Evolutionary conservation across 1,284 basidiomycete species (phyloP), one percentile per base, ranked within the genome.

Genomic region (Cryptococcus wingfieldii): DNA sequence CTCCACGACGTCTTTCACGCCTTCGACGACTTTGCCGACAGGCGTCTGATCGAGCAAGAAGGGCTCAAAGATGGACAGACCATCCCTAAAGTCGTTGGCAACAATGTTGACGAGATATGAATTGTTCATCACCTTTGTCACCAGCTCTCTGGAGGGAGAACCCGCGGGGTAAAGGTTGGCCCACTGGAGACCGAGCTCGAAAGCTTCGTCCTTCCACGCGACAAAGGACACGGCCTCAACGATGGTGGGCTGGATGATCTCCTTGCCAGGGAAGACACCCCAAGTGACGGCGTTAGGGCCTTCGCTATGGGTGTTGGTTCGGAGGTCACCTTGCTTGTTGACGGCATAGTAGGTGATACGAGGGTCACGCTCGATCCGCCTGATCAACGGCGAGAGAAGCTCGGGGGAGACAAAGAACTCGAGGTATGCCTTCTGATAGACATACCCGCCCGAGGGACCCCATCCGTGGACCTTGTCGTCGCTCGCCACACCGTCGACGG

Each of bases 361-460:
- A 55, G 84, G 83, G 70, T 98, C 90, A 43, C 85, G 83, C 74
- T 96, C 92, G 64, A 98, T 90, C 56, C 90, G 84, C 38, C 84
- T 81, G 56, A 98, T 83, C 46, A 98, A 83, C 47, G 86, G 78
- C 49, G 84, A 81, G 50, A 95, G 82, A 47, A 90, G 80, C 56
- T 83, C 78, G 1, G 90, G 87, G 39, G 83, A 82, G 27, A 91
- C 89, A 70, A 96, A 96, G 80, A 96, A 98, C 75, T 98, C 96
- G 55, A 99, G 84, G 78, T 99, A 99, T 5, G 95, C 94, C 83
- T 98, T 98, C 77, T 98, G 95, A 77, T 97, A 98, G 42, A 98
- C 87, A 70, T 91, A 98, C 1, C 95, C 95, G 23, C 78, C 75
- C 53, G 85, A 80, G 2, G 96, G 96, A 13, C 95, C 95, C 88